Conservation (phyloP, 2,329 filamentous ascomycete species). For the Exophiala sp. region DNA sequence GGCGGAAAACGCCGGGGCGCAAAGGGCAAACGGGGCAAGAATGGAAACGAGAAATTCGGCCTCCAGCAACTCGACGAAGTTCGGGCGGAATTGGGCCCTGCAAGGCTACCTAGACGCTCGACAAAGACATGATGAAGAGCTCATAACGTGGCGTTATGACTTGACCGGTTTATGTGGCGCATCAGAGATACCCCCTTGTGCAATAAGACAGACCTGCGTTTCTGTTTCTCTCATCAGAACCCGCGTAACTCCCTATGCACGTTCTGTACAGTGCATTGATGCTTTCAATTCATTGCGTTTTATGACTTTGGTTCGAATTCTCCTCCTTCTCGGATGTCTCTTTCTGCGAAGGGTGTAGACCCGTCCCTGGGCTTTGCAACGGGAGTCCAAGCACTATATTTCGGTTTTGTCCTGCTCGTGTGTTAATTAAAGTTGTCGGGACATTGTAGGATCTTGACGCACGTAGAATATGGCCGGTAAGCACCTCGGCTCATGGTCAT, state of each 20-base stretch:
- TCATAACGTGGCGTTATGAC: slow-evolving; percentile 1
- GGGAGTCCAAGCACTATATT: slow-evolving; percentile 34
- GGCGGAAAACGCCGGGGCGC: slow-evolving; percentile 40
- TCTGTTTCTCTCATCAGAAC: slow-evolving; percentile 9
- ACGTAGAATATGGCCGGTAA: slow-evolving; percentile 95
- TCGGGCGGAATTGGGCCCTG: slow-evolving; percentile 69
- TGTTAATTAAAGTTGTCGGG: not conserved
- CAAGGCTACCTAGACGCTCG: slow-evolving; percentile 50
- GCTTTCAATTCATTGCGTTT: not conserved
- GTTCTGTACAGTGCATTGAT: slow-evolving; percentile 20
- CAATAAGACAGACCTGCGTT: slow-evolving; percentile 8
- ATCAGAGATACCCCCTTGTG: slow-evolving; percentile 20
- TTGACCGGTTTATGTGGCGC: slow-evolving; percentile 9
- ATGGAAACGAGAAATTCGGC: slow-evolving; percentile 72
- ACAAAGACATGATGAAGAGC: slow-evolving; percentile 20
- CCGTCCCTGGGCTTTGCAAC: slow-evolving; percentile 32
- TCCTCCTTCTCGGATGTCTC: slow-evolving; percentile 14
- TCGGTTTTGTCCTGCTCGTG: slow-evolving; percentile 33
- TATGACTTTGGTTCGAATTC: slow-evolving; percentile 8
- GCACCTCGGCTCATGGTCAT: slow-evolving; percentile 69
- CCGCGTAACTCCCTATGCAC: slow-evolving; percentile 18
- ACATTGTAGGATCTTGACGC: slow-evolving; percentile 40
- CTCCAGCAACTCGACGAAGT: slow-evolving; percentile 89
- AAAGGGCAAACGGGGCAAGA: slow-evolving; percentile 61
- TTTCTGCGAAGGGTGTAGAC: slow-evolving; percentile 9